Evolutionary conservation across 2,329 filamentous ascomycete genomes (phyloP).

Genomic region (Triangularia verruculosa): DNA sequence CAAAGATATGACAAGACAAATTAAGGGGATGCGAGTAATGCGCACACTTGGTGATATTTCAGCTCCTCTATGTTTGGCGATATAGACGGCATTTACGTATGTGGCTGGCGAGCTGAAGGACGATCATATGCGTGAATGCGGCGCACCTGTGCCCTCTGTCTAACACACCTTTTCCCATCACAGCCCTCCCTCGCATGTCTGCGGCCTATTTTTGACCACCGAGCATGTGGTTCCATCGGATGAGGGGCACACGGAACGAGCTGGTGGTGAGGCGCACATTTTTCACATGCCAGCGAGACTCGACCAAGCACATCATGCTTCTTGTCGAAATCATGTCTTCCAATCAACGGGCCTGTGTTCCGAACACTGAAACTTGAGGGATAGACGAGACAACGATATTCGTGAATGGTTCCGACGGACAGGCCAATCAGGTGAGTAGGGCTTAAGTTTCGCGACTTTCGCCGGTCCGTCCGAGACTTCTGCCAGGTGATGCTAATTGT

Average conservation of each 20-base stretch:
- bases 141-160: background rate
- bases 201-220: constrained; percentile 1
- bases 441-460: background rate
- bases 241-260: background rate
- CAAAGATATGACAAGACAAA: background rate
- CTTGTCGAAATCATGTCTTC: background rate
- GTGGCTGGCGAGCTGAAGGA: background rate
- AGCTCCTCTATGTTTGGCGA: background rate
- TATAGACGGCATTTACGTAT: background rate
- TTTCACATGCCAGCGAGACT: background rate
- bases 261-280: background rate
- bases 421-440: background rate
- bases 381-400: background rate
- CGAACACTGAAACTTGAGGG: background rate
- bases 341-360: background rate
- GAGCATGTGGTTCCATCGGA: background rate
- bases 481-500: background rate
- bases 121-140: background rate
- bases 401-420: background rate
- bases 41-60: background rate
- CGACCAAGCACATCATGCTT: background rate
- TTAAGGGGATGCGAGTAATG: background rate
- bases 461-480: background rate
- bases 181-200: background rate
- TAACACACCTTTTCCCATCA: background rate